These are phyloP conservation scores for Phialophora tarda DNA, from an alignment of 2,329 filamentous ascomycete species.

Conservation along the genomic window DNA sequence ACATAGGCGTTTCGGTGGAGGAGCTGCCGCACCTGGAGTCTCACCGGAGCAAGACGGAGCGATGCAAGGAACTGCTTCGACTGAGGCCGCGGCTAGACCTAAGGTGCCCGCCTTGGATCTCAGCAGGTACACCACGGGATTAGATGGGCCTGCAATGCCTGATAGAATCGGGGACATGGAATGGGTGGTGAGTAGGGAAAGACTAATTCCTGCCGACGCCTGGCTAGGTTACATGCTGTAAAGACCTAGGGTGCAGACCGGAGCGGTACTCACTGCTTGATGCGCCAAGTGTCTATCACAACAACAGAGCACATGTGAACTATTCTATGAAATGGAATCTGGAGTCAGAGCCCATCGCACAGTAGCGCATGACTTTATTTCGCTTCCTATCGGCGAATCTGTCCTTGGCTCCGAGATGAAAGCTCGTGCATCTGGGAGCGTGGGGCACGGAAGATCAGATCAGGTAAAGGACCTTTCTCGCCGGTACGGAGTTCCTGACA, in stretches of 20 bases:
- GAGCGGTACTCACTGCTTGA: not conserved
- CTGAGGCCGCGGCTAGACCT: not conserved
- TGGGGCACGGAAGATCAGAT: not conserved
- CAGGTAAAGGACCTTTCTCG: not conserved
- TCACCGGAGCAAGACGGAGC: not conserved
- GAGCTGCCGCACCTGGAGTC: conserved; percentile 1
- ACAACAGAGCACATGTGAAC: not conserved
- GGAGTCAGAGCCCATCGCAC: not conserved
- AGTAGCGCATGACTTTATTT: not conserved
- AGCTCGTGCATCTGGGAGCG: not conserved
- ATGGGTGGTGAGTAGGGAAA: not conserved
- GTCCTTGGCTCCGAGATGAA: not conserved
- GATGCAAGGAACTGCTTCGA: not conserved
- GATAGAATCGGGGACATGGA: conserved; percentile 5
- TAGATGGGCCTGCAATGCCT: not conserved
- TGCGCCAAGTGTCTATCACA: not conserved
- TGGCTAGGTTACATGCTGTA: not conserved
- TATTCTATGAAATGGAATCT: not conserved
- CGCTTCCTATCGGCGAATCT: not conserved
- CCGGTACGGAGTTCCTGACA: not conserved
- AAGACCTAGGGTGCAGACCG: not conserved
- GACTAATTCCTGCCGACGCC: not conserved
- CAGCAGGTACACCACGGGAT: not conserved
- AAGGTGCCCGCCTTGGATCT: not conserved
- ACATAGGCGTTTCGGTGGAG: not conserved